Percentiles rank a stretch among this genome's conserved stretches.
phyloP scores from a whole-genome alignment of 2,329 filamentous ascomycete species.

The Alternaria atra region DNA sequence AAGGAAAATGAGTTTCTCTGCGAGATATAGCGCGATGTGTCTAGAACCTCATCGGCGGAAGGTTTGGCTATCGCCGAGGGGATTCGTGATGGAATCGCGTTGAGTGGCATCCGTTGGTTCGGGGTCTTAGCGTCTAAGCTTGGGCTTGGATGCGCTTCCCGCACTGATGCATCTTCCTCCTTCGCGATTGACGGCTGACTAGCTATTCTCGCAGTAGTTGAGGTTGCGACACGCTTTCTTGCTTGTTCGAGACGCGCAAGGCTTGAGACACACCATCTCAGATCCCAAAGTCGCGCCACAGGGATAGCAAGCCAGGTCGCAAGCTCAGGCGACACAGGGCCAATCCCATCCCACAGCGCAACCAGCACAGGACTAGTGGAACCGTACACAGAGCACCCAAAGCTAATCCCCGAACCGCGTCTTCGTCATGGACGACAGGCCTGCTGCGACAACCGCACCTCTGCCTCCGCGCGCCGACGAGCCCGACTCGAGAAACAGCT shows the following conservation, averaged over 20 bases:
- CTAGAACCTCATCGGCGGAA: background rate
- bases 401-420: constrained; percentile 1
- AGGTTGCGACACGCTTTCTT: background rate
- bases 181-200: constrained; percentile 6
- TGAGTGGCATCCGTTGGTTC: background rate
- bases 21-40: too few relatives aligned
- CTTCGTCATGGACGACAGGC: constrained; percentile 12
- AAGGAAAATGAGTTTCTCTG: too few relatives aligned
- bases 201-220: background rate
- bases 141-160: constrained; percentile 8
- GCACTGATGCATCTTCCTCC: constrained; percentile 1
- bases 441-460: constrained; percentile 13
- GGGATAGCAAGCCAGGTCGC: background rate
- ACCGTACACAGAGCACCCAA: constrained; percentile 6
- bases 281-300: background rate
- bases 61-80: constrained; percentile 2
- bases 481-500: constrained; percentile 51
- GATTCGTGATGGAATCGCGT: constrained; percentile 12
- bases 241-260: background rate
- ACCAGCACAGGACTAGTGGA: constrained; percentile 4
- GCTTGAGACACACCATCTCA: background rate
- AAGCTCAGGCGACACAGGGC: constrained; percentile 2
- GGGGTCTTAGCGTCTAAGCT: constrained; percentile 10
- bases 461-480: constrained; percentile 41
- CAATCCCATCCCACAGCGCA: constrained; percentile 10